Evolutionary conservation across 495 filamentous ascomycete species (phyloP), one percentile per base, ranked within the genome.

Genomic region (Penicillium robsamsonii): DNA sequence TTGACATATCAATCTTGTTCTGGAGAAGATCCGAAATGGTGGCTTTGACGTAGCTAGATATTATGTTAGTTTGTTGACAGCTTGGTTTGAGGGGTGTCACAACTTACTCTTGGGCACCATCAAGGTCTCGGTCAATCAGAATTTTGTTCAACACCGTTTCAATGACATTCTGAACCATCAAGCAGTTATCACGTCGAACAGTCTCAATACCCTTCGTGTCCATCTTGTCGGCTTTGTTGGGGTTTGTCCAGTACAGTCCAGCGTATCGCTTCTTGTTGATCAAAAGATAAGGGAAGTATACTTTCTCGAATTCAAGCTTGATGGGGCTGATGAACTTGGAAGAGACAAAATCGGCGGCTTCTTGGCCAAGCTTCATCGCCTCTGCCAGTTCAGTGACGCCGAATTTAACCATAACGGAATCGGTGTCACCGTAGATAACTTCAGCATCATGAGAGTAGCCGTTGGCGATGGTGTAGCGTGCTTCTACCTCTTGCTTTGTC

Each of bases 181-280:
- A 77, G 68, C 94, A 99, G 67, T 99, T 99, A 67, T 99, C 94
- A 79, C 94, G 79, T 31, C 94, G 84, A 42, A 99, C 95, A 6
- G 94, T 99, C 74, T 99, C 94, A 61, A 99, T 97, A 79, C 94
- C 94, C 71, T 99, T 99, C 62, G 88, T 96, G 68, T 99, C 94
- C 95, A 99, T 97, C 79, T 99, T 99, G 78, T 99, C 94, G 62
- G 85, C 92, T 69, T 95, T 96, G n/a, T 90, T 82, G 0, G 94
- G 82, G 44, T 87, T 91, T 18, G 95, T 97, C 92, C 93, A 99
- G 75, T 92, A 97, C 13, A 99, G 77, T 31, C 94, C 94, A 12
- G 94, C 94, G 61, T 99, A 99, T 52, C 94, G 88, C 81, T 99
- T 99, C 75, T 99, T 99, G 83, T 99, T 99, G 84, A 99, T 99